Conservation (phyloP, 352 stramenopile genomes). For the Phytophthora pinifolia region DNA sequence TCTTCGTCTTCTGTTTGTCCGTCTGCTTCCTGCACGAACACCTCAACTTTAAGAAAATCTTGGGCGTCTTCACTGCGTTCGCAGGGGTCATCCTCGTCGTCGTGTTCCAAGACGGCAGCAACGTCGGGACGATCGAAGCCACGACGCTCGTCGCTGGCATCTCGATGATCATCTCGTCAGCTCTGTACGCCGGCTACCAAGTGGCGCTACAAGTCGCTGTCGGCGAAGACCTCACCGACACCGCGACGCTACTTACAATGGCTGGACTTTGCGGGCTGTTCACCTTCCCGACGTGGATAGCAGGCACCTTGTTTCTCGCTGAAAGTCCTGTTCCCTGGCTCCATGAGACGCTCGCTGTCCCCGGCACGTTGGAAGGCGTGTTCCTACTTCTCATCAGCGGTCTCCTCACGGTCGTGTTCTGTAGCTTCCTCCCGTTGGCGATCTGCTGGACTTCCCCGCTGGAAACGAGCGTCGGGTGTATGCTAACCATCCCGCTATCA, state of each 20-base stretch:
- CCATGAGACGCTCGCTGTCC: slow-evolving; percentile 49
- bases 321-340: slow-evolving; percentile 41
- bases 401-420: slow-evolving; percentile 47
- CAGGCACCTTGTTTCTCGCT: slow-evolving; percentile 42
- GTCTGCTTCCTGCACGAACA: slow-evolving; percentile 58
- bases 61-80: slow-evolving; percentile 46
- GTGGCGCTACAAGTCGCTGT: slow-evolving; percentile 41
- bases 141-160: slow-evolving; percentile 41
- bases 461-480: slow-evolving; percentile 62
- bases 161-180: slow-evolving; percentile 49
- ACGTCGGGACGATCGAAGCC: slow-evolving; percentile 34
- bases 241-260: slow-evolving; percentile 45
- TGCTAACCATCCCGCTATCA: slow-evolving; percentile 60
- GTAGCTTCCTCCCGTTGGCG: slow-evolving; percentile 45
- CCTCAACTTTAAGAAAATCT: slow-evolving; percentile 42
- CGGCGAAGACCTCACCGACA: slow-evolving; percentile 48
- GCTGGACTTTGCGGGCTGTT: slow-evolving; percentile 52
- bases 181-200: slow-evolving; percentile 55
- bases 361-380: slow-evolving; percentile 33
- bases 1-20: slow-evolving; percentile 74
- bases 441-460: slow-evolving; percentile 60
- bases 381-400: slow-evolving; percentile 41
- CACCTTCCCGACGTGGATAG: slow-evolving; percentile 45
- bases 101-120: slow-evolving; percentile 43
- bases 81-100: slow-evolving; percentile 49